Evolutionary conservation across 1,139 yeast species (phyloP).

Genomic region (Zygosaccharomyces sapae): DNA sequence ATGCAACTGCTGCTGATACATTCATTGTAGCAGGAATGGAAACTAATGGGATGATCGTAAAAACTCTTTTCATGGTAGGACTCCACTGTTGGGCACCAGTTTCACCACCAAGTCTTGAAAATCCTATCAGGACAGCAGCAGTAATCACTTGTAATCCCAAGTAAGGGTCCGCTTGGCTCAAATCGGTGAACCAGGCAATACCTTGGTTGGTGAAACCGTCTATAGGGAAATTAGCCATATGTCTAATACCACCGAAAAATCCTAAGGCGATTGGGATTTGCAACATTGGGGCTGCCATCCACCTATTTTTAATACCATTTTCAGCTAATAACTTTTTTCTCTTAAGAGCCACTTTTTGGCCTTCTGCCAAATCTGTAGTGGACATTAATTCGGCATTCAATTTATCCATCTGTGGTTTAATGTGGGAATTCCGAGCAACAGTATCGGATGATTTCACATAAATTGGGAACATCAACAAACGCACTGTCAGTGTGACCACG

Average conservation of each 20-base stretch:
- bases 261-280: constrained; percentile 88
- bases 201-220: constrained; percentile 81
- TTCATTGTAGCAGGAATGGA: constrained; percentile 85
- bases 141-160: constrained; percentile 81
- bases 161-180: constrained; percentile 85
- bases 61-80: constrained; percentile 66
- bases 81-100: constrained; percentile 74
- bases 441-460: constrained; percentile 79
- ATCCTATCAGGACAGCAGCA: constrained; percentile 70
- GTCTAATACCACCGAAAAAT: constrained; percentile 79
- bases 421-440: constrained; percentile 68
- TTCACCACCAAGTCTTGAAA: constrained; percentile 87
- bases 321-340: constrained; percentile 63
- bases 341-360: constrained; percentile 56
- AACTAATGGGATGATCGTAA: constrained; percentile 70
- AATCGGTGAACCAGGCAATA: constrained; percentile 72
- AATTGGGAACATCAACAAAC: constrained; percentile 72
- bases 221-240: constrained; percentile 80
- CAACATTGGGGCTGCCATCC: constrained; percentile 62
- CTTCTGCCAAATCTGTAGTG: constrained; percentile 46
- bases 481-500: constrained; percentile 62
- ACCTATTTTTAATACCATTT: constrained; percentile 70
- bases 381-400: constrained; percentile 42
- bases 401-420: constrained; percentile 76
- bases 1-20: constrained; percentile 77